A percentile compares a stretch with the other conserved stretches of the same genome.
Conservation (phyloP, 2,329 filamentous ascomycete genomes). For the Xylariales sp. region DNA sequence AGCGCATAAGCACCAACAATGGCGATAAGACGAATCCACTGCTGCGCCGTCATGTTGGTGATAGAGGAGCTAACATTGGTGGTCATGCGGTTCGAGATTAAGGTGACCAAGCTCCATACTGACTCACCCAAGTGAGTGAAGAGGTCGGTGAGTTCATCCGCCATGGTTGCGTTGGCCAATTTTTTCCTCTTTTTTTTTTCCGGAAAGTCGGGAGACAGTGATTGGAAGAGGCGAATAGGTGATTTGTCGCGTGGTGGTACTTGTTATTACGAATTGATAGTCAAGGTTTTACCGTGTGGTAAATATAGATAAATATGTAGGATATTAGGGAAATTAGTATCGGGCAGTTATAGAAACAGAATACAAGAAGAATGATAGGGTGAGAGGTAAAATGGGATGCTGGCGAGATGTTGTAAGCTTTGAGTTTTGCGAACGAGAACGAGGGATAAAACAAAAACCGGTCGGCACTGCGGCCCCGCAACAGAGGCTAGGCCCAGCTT, state of each 20-base stretch:
- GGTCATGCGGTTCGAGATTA: constrained; percentile 52
- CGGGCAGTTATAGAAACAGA: not conserved
- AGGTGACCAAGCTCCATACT: constrained; percentile 43
- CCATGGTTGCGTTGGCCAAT: constrained; percentile 40
- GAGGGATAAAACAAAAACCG: constrained; percentile 30
- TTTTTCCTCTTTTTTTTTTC: constrained; percentile 15
- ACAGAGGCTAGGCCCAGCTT: not conserved
- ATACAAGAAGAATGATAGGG: not conserved
- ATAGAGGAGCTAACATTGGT: constrained; percentile 65
- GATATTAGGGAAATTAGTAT: constrained; percentile 14
- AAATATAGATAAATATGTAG: not conserved
- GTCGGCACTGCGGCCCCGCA: constrained; percentile 30
- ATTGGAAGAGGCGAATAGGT: constrained; percentile 1
- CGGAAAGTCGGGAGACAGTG: constrained; percentile 1
- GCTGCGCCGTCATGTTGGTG: constrained; percentile 61
- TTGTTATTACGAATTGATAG: constrained; percentile 1
- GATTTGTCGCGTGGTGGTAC: constrained; percentile 12
- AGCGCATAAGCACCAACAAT: constrained; percentile 80
- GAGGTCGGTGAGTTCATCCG: constrained; percentile 48
- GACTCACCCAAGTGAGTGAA: constrained; percentile 48
- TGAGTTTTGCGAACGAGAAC: constrained; percentile 17
- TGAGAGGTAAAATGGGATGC: constrained; percentile 3
- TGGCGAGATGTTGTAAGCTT: constrained; percentile 9
- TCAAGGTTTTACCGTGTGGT: not conserved
- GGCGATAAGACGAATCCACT: constrained; percentile 76